Evolutionary conservation across 257 asterid genomes (phyloP).

Genomic region (Lycium ferocissimum): DNA sequence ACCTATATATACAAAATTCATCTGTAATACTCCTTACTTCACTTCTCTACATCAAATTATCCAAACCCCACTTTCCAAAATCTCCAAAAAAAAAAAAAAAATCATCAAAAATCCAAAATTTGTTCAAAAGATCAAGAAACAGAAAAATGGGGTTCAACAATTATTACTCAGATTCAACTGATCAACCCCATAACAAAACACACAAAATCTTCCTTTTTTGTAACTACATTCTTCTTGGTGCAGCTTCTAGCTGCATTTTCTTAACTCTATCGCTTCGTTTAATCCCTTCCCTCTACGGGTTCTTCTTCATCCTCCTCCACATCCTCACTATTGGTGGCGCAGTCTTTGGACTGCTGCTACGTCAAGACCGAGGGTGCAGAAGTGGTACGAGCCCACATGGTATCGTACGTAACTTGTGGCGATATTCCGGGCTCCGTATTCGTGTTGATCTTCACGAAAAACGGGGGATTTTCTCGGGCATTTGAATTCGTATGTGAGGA

Average conservation of each 20-base stretch:
- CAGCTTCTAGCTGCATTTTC: slow-evolving; percentile 57
- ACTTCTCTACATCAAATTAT: background rate
- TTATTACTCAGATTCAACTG: background rate
- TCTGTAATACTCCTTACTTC: background rate
- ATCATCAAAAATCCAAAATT: background rate
- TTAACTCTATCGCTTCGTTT: slow-evolving; percentile 56
- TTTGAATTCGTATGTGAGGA: slow-evolving; percentile 84
- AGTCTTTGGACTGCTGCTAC: too few relatives aligned
- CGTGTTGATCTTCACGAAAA: slow-evolving; percentile 77
- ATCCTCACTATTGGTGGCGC: slow-evolving; percentile 52
- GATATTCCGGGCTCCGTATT: slow-evolving; percentile 89
- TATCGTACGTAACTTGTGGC: slow-evolving; percentile 80
- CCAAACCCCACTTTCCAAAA: background rate
- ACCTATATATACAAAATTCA: slow-evolving; percentile 4
- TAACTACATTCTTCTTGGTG: slow-evolving; percentile 54
- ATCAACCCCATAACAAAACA: slow-evolving; percentile 1
- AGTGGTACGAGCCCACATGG: slow-evolving; percentile 89
- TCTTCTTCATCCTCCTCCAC: slow-evolving; percentile 55
- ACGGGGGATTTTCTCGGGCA: slow-evolving; percentile 73
- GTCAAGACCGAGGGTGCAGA: slow-evolving; percentile 53
- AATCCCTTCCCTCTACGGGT: slow-evolving; percentile 53
- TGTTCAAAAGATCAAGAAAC: background rate
- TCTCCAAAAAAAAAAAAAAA: background rate
- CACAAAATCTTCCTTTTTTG: slow-evolving; percentile 45
- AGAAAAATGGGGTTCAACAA: background rate